These are phyloP conservation scores for Paecilomyces formosus DNA, from an alignment of 2,329 filamentous ascomycete genomes.

Conservation along the genomic window DNA sequence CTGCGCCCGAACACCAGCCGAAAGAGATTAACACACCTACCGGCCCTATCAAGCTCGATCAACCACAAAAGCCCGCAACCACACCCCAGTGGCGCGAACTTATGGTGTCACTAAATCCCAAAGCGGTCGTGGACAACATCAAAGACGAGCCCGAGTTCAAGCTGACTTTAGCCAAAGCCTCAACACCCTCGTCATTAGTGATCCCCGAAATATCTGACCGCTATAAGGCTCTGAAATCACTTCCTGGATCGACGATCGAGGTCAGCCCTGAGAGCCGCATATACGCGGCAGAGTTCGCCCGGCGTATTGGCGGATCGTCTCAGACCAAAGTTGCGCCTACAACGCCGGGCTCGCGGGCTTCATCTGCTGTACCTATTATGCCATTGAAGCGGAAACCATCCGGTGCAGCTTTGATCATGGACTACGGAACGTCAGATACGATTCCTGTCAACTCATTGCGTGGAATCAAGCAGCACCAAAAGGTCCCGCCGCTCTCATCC, in stretches of 20 bases:
- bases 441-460: constrained; percentile 85
- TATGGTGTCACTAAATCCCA: constrained; percentile 61
- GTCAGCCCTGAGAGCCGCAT: constrained; percentile 80
- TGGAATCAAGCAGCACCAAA: constrained; percentile 71
- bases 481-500: constrained; percentile 69
- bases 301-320: constrained; percentile 67
- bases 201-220: constrained; percentile 75
- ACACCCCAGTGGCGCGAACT: constrained; percentile 72
- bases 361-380: neutral
- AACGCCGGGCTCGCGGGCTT: constrained; percentile 6
- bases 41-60: constrained; percentile 39
- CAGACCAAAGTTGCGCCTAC: constrained; percentile 19
- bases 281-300: constrained; percentile 73
- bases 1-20: constrained; percentile 36
- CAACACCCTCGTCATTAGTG: constrained; percentile 76
- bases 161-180: constrained; percentile 64
- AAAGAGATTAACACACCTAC: constrained; percentile 44
- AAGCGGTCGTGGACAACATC: constrained; percentile 45
- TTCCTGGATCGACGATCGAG: constrained; percentile 68
- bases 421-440: constrained; percentile 75
- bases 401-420: constrained; percentile 88
- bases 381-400: constrained; percentile 55
- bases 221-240: constrained; percentile 66
- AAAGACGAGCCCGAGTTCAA: constrained; percentile 71
- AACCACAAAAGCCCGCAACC: constrained; percentile 30